Base-by-base conservation (phyloP, 179 eudicot species). In the Pouteria campechiana region DNA sequence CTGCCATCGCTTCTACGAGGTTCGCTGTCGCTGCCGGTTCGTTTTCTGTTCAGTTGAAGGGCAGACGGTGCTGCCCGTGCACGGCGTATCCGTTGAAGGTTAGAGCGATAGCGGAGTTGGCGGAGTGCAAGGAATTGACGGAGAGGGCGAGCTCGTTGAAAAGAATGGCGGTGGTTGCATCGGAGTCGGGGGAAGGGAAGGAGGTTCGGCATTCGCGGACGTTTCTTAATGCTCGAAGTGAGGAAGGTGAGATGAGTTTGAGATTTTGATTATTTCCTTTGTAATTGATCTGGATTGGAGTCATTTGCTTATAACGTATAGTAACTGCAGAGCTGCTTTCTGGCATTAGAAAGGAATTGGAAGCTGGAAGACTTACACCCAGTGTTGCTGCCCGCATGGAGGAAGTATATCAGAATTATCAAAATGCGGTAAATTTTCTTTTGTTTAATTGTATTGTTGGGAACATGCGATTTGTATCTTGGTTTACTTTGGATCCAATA, bases 301-400 rank as follows among this genome's bases (percentile, higher is more conserved):
- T 20, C 17, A 7, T 10, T 5, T 24, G 12, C 14, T 42, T 10
- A 28, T 16, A 6, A 5, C 37, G 13, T 48, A 54, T 52, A n/a
- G 10, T 37, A 22, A 46, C 13, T 23, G 29, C 79, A 92, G 99
- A 92, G 52, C 59, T 92, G 50, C 75, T 92, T 39, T 65, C 68
- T 54, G 77, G 65, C 55, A 69, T 92, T 21, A 69, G 50, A 57
- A 68, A 59, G 51, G 96, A 80, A 68, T 45, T 63, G 37, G 81
- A 88, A 46, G 55, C 65, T 55, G 99, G 96, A 57, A 78, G 63
- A 41, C 62, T 92, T 50, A 83, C 96, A 45, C 24, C 42, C 46
- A 59, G 43, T 78, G 58, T 92, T 45, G 94, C 89, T 66, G 63
- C 43, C 30, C 83, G 74, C 32, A 75, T 88, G 96, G 86, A 83